A percentile compares a stretch with the other conserved stretches of the same genome.
These are phyloP conservation scores for Alternaria viburni DNA, from an alignment of 2,329 filamentous ascomycete genomes.

Conservation along the genomic window DNA sequence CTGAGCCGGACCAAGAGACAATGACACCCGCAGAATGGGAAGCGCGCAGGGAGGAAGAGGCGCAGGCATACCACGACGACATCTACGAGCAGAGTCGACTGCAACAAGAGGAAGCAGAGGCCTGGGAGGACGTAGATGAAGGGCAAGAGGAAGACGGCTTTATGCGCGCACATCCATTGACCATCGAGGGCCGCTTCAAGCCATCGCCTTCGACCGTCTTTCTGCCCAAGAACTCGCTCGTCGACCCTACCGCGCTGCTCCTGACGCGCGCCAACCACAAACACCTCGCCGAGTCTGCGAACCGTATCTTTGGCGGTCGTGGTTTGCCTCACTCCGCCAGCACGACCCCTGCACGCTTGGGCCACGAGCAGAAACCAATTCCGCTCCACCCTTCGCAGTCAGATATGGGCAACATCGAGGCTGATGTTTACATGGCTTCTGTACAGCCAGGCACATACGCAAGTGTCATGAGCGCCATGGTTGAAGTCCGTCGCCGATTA, in stretches of 20 bases:
- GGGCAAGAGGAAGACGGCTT: constrained; percentile 47
- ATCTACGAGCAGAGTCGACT: constrained; percentile 52
- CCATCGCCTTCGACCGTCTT: constrained; percentile 75
- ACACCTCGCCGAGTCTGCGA: constrained; percentile 76
- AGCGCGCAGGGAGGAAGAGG: constrained; percentile 41
- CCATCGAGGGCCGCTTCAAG: constrained; percentile 73
- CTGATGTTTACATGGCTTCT: constrained; percentile 72
- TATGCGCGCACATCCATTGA: constrained; percentile 74
- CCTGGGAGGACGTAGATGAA: constrained; percentile 36
- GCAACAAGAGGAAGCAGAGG: constrained; percentile 51
- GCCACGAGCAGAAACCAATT: constrained; percentile 67
- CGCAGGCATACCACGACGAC: constrained; percentile 39
- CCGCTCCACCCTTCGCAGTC: constrained; percentile 68
- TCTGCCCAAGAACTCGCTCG: constrained; percentile 73
- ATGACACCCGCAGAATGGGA: constrained; percentile 46
- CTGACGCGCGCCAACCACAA: constrained; percentile 69
- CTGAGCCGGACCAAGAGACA: constrained; percentile 26
- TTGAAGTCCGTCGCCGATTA: constrained; percentile 75
- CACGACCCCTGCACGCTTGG: constrained; percentile 61
- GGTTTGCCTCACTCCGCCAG: constrained; percentile 80
- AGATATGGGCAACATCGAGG: constrained; percentile 76
- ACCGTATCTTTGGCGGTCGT: constrained; percentile 76
- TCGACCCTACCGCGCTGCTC: constrained; percentile 72
- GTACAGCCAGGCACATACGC: constrained; percentile 76
- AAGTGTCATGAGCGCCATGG: constrained; percentile 69